phyloP scores from a whole-genome alignment of 345 rosid genomes.

The Hibiscus tridactylites region DNA sequence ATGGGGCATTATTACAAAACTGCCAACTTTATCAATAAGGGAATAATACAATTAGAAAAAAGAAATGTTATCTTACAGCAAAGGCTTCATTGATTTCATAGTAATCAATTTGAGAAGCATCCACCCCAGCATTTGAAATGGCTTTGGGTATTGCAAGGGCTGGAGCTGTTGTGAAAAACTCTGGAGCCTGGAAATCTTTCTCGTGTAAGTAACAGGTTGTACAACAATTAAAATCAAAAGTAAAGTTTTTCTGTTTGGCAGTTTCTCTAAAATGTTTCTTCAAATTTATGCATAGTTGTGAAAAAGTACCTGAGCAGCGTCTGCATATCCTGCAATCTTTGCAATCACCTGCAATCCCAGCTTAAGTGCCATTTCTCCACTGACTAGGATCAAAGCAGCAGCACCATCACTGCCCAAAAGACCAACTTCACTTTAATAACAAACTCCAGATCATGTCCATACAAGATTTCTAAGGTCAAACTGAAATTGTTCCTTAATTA shows the following conservation, averaged over 20 bases:
- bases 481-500: not conserved
- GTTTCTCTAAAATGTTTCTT: not conserved
- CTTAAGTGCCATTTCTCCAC: slow-evolving; percentile 69
- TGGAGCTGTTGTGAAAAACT: slow-evolving; percentile 89
- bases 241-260: not conserved
- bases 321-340: slow-evolving; percentile 76
- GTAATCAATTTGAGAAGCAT: slow-evolving; percentile 77
- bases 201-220: slow-evolving; percentile 16
- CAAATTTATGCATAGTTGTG: not conserved
- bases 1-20: slow-evolving; percentile 2
- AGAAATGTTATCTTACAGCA: slow-evolving; percentile 44
- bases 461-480: not conserved
- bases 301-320: slow-evolving; percentile 84
- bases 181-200: slow-evolving; percentile 63
- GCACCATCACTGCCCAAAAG: slow-evolving; percentile 77
- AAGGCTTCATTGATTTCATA: slow-evolving; percentile 99
- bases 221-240: slow-evolving; percentile 2
- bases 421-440: slow-evolving; percentile 10
- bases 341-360: slow-evolving; percentile 82
- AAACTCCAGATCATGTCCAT: slow-evolving; percentile 3
- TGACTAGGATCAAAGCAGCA: slow-evolving; percentile 83
- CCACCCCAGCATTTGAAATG: slow-evolving; percentile 64
- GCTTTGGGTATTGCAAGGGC: slow-evolving; percentile 97
- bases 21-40: not conserved
- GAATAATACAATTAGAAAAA: slow-evolving; percentile 1